Base-by-base conservation (phyloP, 2,329 filamentous ascomycete species). In the Botrytis medusae region DNA sequence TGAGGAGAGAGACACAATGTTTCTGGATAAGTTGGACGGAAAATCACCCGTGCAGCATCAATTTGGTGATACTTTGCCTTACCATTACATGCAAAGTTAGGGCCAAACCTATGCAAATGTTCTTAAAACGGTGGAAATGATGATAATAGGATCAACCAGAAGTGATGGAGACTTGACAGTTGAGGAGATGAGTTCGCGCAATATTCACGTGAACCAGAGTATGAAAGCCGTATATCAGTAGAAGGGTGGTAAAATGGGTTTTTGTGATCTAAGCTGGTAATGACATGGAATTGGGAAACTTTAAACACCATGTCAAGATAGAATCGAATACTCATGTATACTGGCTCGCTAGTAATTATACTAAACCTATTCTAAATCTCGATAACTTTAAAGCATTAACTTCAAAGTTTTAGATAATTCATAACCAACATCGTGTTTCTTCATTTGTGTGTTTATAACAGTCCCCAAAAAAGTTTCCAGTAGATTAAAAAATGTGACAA, bases 391-490 rank as follows among this genome's bases (percentile, higher is more conserved):
- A n/a, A n/a, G n/a, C n/a, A n/a, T n/a, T n/a, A n/a, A 44, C 8
- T 25, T 25, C 9, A 48, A 48, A 25, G 22, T 48, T 9, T 46
- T 1, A 46, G 22, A 22, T 25, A 25, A 2, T 48, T 48, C 8
- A 25, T 4, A 5, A 25, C 0, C 6, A n/a, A 2, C 22, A 51
- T 51, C 48, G 10, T 2, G 4, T 51, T 51, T 51, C 0, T 14
- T n/a, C 22, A 48, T 48, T 0, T 6, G 22, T 14, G 2, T 25
- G 48, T 25, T n/a, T 14, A n/a, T 6, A 14, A 5, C 1, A 5
- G 48, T 51, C 6, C 2, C 20, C 9, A 6, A 25, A 18, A 51
- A 12, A n/a, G 25, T 1, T 51, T 51, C 10, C 10, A n/a, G 10
- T 51, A 25, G 10, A n/a, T 51, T 2, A 25, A 12, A 2, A n/a